phyloP scores from a whole-genome alignment of 176 grass and related monocot species.

The Secale cereale region DNA sequence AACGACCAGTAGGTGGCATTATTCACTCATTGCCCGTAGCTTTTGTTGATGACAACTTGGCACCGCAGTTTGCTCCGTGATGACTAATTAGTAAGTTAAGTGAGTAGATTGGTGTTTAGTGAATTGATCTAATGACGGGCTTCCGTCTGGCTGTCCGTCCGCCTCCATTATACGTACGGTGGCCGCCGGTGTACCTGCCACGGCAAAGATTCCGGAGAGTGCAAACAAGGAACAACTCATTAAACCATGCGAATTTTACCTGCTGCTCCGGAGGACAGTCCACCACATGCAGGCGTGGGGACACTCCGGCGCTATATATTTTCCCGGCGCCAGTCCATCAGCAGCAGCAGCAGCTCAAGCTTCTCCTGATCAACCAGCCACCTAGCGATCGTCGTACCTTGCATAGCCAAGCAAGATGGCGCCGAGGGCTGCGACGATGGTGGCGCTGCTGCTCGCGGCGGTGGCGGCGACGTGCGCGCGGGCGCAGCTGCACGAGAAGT shows the following conservation, averaged over 20 bases:
- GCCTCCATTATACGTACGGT: background rate
- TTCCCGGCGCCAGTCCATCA: constrained; percentile 14
- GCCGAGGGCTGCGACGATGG: background rate
- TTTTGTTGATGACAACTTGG: too few relatives aligned
- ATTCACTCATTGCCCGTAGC: too few relatives aligned
- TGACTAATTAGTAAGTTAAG: too few relatives aligned
- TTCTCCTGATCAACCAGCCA: background rate
- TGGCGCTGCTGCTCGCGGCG: constrained; percentile 25
- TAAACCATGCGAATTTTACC: background rate
- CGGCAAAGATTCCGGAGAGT: constrained; percentile 25
- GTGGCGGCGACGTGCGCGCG: background rate
- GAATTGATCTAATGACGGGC: too few relatives aligned
- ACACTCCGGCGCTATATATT: constrained; percentile 29
- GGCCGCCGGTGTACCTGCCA: constrained; percentile 25
- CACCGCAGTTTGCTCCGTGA: too few relatives aligned
- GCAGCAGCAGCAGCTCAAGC: constrained; percentile 28
- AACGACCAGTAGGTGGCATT: background rate
- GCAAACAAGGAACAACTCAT: constrained; percentile 15
- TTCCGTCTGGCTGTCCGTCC: background rate
- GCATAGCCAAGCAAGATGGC: constrained; percentile 13
- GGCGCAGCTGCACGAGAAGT: constrained; percentile 47
- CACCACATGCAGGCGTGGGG: constrained; percentile 9
- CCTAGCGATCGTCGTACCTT: background rate
- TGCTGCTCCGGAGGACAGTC: background rate
- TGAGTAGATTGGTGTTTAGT: too few relatives aligned